Percentiles rank a stretch among this genome's conserved stretches.
Conservation (phyloP, 768 basidiomycete species). For the Boletus sp. region DNA sequence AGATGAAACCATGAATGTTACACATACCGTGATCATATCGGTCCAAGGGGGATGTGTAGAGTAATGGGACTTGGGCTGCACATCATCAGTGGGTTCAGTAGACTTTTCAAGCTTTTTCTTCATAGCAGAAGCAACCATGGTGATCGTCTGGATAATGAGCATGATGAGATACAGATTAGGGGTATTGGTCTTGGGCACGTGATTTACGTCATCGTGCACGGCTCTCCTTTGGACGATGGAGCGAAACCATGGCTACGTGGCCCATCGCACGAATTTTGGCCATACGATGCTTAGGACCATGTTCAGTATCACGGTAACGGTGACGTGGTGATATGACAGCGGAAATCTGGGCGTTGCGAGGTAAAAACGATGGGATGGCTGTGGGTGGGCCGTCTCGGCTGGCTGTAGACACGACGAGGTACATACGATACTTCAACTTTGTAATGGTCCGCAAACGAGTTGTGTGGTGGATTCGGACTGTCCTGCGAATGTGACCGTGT, state of each 20-base stretch:
- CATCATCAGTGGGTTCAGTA: conserved; percentile 3
- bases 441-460: too few relatives aligned
- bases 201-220: not conserved
- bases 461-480: too few relatives aligned
- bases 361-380: not conserved
- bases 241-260: too few relatives aligned
- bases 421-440: not conserved
- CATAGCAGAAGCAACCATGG: conserved; percentile 11
- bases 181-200: not conserved
- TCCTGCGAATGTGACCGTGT: too few relatives aligned
- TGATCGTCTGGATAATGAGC: too few relatives aligned
- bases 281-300: too few relatives aligned
- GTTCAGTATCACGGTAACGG: not conserved
- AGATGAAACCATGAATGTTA: not conserved
- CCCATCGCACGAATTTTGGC: too few relatives aligned
- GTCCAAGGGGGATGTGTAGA: conserved; percentile 52
- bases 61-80: conserved; percentile 33
- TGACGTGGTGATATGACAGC: not conserved
- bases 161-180: not conserved
- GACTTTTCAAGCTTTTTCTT: conserved; percentile 11
- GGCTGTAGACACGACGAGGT: not conserved
- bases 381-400: not conserved
- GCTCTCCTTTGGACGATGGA: too few relatives aligned
- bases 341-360: not conserved
- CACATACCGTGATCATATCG: conserved; percentile 43